Base-by-base conservation (phyloP, 129 eudicot species). In the Glebionis coronaria region DNA sequence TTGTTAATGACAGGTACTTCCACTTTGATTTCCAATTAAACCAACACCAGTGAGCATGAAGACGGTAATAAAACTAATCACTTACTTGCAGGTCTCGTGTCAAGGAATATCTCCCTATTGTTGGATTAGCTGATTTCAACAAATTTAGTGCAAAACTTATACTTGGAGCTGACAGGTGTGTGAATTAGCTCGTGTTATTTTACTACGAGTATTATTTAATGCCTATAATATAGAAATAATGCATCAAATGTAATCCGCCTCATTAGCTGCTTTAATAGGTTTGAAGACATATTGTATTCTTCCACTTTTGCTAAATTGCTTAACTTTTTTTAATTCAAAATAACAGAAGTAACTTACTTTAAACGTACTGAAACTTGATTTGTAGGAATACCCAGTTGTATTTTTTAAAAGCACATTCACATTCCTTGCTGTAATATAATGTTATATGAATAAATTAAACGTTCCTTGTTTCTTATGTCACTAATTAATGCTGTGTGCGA, bases 31-130 rank as follows among this genome's bases (percentile, higher is more conserved):
- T 3, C 10, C 4, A 25, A n/a, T 38, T 73, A 42, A 19, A 14
- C 42, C 12, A 35, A 14, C 57, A 49, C 61, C 25, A 8, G 27
- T 70, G 28, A 57, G 42, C 1, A 8, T 4, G 42, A 35, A 5
- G 23, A 66, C 31, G 59, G 40, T 68, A n/a, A 20, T 14, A 59
- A 25, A 14, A 44, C 23, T 27, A 31, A 35, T 51, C 11, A 52
- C 50, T 61, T 52, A 25, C 79, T 53, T 79, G 81, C 84, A 92
- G 98, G 12, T 78, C 97, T 47, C 97, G 97, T 28, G 82, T 82
- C 58, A 94, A 94, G 81, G 99, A 94, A 73, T 94, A 94, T 75
- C 95, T 94, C 55, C 99, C 99, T 4, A 94, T 94, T 82, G 84
- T 85, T 89, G 99, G 99, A 68, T 76, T 94, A 81, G 92, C 97